Evolutionary conservation across 2,329 filamentous ascomycete genomes (phyloP), one percentile per base, ranked within the genome.

Genomic region (Colletotrichum theobromicola): DNA sequence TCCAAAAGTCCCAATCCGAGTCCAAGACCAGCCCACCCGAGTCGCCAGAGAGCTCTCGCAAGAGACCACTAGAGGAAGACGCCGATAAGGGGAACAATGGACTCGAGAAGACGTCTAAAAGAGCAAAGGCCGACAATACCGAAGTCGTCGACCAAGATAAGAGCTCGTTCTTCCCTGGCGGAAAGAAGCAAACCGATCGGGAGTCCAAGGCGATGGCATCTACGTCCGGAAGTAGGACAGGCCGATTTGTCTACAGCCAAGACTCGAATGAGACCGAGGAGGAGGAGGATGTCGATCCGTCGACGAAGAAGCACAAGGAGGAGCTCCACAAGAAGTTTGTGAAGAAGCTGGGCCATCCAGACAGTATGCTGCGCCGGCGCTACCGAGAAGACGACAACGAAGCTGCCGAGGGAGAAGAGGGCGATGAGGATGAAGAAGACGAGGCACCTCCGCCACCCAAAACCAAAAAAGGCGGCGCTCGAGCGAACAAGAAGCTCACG

Each of bases 281-380:
- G 16, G 83, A 84, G 4, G 83, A 86, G 1, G 88, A 91, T 16
- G 87, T 88, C 8, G 90, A 90, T 67, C 84, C 85, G 4, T 87
- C 87, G 2, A 89, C 81, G 28, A 85, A 85, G 77, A 90, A 86
- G 76, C 87, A 88, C 73, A 95, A 93, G 80, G 91, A 94, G 73
- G 92, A 91, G 63, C 85, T 98, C 28, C 97, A 98, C 81, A 88
- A 90, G 75, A 94, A 92, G 79, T 99, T 98, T 80, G 93, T 98
- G 35, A 94, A 94, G 87, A 98, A 96, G 82, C 90, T 99, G 4
- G 96, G 96, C 1, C 92, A 94, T 57, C 93, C 95, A 1, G 95
- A 98, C 80, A 96, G 95, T 80, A 88, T 98, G 77, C 88, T 94
- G 67, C 91, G 91, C 79, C 88, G 93, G 74, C 87, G 90, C 16